Conservation (phyloP, 2,329 filamentous ascomycete species). For the Blumeria graminis region DNA sequence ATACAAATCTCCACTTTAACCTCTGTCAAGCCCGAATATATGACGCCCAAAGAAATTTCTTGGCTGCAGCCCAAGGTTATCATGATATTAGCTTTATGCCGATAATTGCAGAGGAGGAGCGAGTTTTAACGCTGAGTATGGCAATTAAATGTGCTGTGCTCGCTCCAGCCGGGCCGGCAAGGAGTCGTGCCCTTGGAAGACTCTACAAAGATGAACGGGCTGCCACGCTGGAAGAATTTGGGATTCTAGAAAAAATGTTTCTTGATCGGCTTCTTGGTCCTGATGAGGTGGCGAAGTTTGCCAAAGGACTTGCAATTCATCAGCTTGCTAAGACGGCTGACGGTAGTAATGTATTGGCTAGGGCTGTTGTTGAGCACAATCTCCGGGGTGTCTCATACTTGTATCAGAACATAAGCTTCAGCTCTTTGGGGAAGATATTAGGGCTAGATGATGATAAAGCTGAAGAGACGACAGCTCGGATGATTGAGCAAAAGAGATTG, state of each 20-base stretch:
- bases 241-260: slow-evolving; percentile 94
- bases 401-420: slow-evolving; percentile 55
- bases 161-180: slow-evolving; percentile 67
- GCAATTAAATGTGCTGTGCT: slow-evolving; percentile 84
- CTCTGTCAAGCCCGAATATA: slow-evolving; percentile 82
- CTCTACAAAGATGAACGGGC: slow-evolving; percentile 87
- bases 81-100: slow-evolving; percentile 61
- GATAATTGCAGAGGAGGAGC: slow-evolving; percentile 65
- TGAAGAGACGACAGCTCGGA: slow-evolving; percentile 74
- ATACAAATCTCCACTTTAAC: slow-evolving; percentile 62
- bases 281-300: slow-evolving; percentile 69
- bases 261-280: slow-evolving; percentile 62
- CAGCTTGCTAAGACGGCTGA: slow-evolving; percentile 78
- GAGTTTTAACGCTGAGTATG: slow-evolving; percentile 60
- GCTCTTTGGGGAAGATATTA: slow-evolving; percentile 51
- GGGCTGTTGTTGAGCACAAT: slow-evolving; percentile 91
- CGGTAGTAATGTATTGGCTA: slow-evolving; percentile 76
- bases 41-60: slow-evolving; percentile 72
- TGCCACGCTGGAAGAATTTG: slow-evolving; percentile 49
- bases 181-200: slow-evolving; percentile 55
- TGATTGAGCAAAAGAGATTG: slow-evolving; percentile 86
- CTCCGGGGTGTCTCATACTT: slow-evolving; percentile 61
- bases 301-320: slow-evolving; percentile 56
- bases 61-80: slow-evolving; percentile 72
- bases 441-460: slow-evolving; percentile 59